Base-by-base conservation (phyloP, 2,329 filamentous ascomycete genomes). In the Aspergillus phoenicis region DNA sequence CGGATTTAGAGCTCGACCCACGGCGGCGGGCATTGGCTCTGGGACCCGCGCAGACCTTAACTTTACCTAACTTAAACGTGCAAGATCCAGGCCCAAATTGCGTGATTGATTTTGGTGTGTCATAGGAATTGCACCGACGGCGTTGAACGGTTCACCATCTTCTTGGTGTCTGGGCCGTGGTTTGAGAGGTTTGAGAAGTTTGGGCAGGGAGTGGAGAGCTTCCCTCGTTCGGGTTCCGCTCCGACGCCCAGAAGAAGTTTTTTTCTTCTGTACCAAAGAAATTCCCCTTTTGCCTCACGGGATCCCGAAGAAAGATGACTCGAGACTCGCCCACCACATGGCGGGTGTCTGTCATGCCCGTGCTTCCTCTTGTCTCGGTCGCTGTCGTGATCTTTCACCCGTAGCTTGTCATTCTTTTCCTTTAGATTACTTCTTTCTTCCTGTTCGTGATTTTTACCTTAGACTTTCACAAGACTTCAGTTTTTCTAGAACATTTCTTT, bases 41-140 rank as follows among this genome's bases (percentile, higher is more conserved):
- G 26, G 43, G 17, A 20, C 24, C 39, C 41, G 24, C 26, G n/a
- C 47, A 17, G 24, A 13, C 15, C 47, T 30, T 51, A 56, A 56
- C 53, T 45, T 56, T 56, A 56, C 53, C 53, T 56, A 56, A 56
- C 53, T 20, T 55, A 43, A 55, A 55, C 52, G 43, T 39, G 41
- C 41, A 28, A 56, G 41, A 17, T 26, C 53, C 45, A 26, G 53
- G 38, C 15, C 17, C 20, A 58, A 65, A 71, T 71, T 64, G 68
- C 70, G 70, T 70, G 66, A 68, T 71, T 55, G 55, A 47, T 70
- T 71, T 70, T 59, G 15, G 60, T 71, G 66, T 71, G 68, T 72
- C 69, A 71, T 62, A 49, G 54, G 36, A 49, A 51, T 15, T 17
- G 8, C 39, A 20, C 22, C 17, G 24, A 52, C 15, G 52, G 57